phyloP scores from a whole-genome alignment of 306 rosid genomes.

The Hylodesmum podocarpum region DNA sequence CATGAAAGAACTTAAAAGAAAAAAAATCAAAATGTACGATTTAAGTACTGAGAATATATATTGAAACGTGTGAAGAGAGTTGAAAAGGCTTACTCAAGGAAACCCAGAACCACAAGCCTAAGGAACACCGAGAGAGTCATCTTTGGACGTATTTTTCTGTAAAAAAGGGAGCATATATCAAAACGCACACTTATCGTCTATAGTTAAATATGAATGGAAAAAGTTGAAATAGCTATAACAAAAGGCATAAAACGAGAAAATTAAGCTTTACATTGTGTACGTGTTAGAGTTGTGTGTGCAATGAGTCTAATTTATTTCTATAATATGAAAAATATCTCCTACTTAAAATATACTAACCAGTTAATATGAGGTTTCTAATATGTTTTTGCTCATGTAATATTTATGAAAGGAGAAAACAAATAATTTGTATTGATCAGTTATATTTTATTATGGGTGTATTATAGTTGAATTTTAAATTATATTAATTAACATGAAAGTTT shows the following conservation, averaged over 20 bases:
- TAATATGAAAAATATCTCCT: too few relatives aligned
- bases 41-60: background rate
- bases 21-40: conserved; percentile 18
- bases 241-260: background rate
- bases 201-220: background rate
- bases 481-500: background rate
- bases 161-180: background rate
- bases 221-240: background rate
- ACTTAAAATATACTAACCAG: too few relatives aligned
- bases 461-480: too few relatives aligned
- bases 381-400: background rate
- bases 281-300: background rate
- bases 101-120: conserved; percentile 66
- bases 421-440: too few relatives aligned
- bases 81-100: conserved; percentile 80
- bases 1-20: background rate
- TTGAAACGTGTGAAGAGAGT: background rate
- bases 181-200: background rate
- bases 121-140: conserved; percentile 84
- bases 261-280: too few relatives aligned
- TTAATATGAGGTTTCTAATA: too few relatives aligned
- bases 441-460: too few relatives aligned
- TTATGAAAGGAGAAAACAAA: background rate
- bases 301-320: too few relatives aligned
- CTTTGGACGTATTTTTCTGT: conserved; percentile 87